Base-by-base conservation (phyloP, 441 rosid species). In the Macaranga tanarius region DNA sequence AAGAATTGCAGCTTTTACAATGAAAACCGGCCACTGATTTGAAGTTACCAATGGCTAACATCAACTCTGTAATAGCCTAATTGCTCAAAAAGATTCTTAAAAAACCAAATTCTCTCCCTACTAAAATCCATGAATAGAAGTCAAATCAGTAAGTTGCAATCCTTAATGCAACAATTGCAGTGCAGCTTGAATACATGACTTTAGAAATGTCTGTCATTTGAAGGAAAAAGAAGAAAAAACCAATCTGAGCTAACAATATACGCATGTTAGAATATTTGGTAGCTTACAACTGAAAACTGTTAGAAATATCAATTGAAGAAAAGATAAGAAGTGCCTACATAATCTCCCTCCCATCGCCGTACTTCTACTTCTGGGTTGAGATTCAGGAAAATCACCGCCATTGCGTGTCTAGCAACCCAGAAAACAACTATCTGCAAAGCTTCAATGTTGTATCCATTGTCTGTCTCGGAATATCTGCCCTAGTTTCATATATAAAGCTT, bases 251-350 rank as follows among this genome's bases (percentile, higher is more conserved):
- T 28, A 26, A 66, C 58, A 9, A 17, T 15, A 25, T 66, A 50
- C 25, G 10, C 4, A 34, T 19, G 70, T 66, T 25, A 23, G 55
- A 22, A 3, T 38, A 26, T 34, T 61, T 8, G 1, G 19, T 0
- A 16, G 31, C 38, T 12, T 64, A 45, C 15, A 64, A 62, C 47
- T 44, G 40, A 47, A 11, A 65, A 45, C 15, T 65, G 7, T 69
- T 31, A 3, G 38, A 91, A 84, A 83, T 92, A 90, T 93, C 47
- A 93, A 88, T 72, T 90, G 92, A 92, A 78, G 84, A 75, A 88
- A 80, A 88, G 88, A 84, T 77, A 84, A 70, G 34, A 57, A 20
- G 48, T 28, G 26, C 38, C 44, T 38, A 48, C 58, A 47, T 26
- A 48, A 62, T 34, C 67, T 28, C 47, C 13, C 28, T 22, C 25